Percentiles rank a stretch among this genome's conserved stretches.
Conservation (phyloP, 2,329 filamentous ascomycete genomes). For the Aspergillus aculeatinus region DNA sequence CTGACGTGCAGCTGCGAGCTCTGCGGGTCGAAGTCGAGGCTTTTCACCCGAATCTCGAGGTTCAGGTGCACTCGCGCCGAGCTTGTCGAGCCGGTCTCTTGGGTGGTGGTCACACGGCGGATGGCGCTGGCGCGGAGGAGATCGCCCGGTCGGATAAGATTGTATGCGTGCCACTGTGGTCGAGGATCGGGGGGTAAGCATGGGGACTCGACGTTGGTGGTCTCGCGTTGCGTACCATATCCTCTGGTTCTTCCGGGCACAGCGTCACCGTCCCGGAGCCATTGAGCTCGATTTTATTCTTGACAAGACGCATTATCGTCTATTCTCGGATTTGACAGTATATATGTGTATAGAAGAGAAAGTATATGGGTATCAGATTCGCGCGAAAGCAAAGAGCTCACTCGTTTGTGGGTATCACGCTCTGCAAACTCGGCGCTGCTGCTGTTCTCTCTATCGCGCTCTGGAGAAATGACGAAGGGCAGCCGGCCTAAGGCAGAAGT, state of each 20-base stretch:
- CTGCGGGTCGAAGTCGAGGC: conserved; percentile 68
- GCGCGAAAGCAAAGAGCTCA: neutral
- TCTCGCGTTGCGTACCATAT: conserved; percentile 57
- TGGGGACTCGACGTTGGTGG: neutral
- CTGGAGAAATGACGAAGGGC: conserved; percentile 3
- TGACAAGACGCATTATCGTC: conserved; percentile 63
- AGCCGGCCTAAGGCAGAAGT: conserved; percentile 13
- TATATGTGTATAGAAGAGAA: neutral
- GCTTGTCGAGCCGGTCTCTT: conserved; percentile 59
- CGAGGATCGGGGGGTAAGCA: neutral
- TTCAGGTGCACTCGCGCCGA: conserved; percentile 65
- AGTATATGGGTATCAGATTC: neutral
- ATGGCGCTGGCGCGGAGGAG: conserved; percentile 65
- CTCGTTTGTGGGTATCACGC: neutral
- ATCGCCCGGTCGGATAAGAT: conserved; percentile 67
- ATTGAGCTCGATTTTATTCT: conserved; percentile 65
- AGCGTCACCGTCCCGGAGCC: conserved; percentile 66
- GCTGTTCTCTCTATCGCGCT: neutral
- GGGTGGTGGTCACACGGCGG: conserved; percentile 63
- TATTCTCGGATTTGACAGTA: neutral
- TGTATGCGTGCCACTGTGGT: conserved; percentile 69
- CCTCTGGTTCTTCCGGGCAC: conserved; percentile 70
- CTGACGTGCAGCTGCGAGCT: conserved; percentile 67
- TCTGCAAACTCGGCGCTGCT: neutral
- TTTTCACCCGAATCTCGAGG: conserved; percentile 65